Evolutionary conservation across 257 asterid species (phyloP).

Genomic region (Apocynum venetum): DNA sequence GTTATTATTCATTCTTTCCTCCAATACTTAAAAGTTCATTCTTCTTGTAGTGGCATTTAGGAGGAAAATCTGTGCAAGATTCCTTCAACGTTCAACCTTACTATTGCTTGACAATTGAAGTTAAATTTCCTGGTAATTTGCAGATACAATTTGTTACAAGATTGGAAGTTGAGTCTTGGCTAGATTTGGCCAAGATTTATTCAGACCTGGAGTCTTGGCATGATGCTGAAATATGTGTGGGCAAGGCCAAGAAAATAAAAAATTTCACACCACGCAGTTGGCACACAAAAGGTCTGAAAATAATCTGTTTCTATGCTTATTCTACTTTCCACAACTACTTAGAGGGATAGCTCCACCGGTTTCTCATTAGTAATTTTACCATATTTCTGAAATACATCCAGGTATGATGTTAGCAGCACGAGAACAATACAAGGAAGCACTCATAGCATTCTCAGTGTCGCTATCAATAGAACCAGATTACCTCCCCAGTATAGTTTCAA

Average conservation of each 20-base stretch:
- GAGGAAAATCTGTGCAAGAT: neutral
- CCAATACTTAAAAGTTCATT: neutral
- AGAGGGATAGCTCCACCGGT: too few species aligned
- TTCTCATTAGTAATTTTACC: neutral
- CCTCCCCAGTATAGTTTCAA: conserved; percentile 71
- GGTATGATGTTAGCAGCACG: conserved; percentile 52
- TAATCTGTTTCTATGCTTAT: neutral
- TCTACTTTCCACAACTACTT: neutral
- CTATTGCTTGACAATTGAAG: neutral
- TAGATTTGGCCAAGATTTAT: conserved; percentile 79
- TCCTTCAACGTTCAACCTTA: neutral
- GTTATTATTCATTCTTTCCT: neutral
- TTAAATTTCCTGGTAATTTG: neutral
- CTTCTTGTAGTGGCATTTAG: neutral
- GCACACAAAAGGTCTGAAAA: conserved; percentile 63
- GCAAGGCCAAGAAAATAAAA: conserved; percentile 43
- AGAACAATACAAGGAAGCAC: conserved; percentile 54
- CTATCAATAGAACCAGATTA: conserved; percentile 72
- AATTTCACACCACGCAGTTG: conserved; percentile 58
- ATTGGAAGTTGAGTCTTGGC: conserved; percentile 74
- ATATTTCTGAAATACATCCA: conserved; percentile 25
- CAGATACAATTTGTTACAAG: conserved; percentile 38
- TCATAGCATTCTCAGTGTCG: conserved; percentile 54
- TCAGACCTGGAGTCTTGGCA: conserved; percentile 54
- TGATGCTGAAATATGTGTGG: conserved; percentile 60